phyloP scores from a whole-genome alignment of 768 basidiomycete species.

The Leccinellum albellum region DNA sequence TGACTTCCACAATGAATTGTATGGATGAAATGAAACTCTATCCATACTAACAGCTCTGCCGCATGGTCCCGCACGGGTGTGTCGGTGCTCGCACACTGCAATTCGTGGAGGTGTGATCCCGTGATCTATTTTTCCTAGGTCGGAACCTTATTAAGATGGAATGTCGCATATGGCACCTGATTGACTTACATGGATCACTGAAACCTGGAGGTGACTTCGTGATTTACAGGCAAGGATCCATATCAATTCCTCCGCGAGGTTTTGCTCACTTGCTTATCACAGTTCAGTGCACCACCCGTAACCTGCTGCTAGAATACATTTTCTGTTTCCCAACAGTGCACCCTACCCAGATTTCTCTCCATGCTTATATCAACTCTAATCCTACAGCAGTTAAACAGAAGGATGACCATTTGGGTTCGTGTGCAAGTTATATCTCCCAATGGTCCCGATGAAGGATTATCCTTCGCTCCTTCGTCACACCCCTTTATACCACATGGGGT shows the following conservation, averaged over 20 bases:
- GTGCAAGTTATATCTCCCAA: not conserved
- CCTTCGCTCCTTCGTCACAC: not conserved
- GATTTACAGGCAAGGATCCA: not conserved
- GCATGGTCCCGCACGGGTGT: not conserved
- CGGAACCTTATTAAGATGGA: not conserved
- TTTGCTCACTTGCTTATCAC: not conserved
- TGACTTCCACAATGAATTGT: not conserved
- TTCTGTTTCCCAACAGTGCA: not conserved
- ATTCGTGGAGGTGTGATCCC: not conserved
- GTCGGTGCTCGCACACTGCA: not conserved
- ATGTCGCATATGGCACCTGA: not conserved
- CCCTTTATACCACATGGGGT: slow-evolving; percentile 2
- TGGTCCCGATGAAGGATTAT: not conserved
- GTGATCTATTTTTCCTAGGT: not conserved
- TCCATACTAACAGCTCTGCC: not conserved
- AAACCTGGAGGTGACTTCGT: not conserved
- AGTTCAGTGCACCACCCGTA: not conserved
- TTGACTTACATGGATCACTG: not conserved
- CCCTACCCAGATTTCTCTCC: not conserved
- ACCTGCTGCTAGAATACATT: not conserved
- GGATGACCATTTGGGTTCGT: not conserved
- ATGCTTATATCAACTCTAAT: not conserved
- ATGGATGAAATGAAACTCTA: not conserved
- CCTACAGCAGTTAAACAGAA: not conserved
- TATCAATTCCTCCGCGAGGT: not conserved